These are phyloP conservation scores for Trichosporon ovoides DNA, from an alignment of 1,284 basidiomycete genomes.

Conservation along the genomic window DNA sequence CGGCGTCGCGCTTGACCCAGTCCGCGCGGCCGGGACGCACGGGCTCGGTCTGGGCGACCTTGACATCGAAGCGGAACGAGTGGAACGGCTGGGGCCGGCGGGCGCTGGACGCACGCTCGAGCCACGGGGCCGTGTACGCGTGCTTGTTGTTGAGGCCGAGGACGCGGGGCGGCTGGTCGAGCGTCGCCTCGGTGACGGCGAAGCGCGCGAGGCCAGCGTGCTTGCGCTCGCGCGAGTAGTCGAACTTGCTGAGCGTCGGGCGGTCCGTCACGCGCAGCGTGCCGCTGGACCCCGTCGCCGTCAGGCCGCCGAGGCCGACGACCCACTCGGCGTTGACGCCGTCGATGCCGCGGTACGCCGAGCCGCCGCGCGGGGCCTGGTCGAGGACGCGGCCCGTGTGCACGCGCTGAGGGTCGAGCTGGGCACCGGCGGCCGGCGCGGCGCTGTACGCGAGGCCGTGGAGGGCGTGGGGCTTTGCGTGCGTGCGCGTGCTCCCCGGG, in stretches of 20 bases:
- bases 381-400: conserved; percentile 22
- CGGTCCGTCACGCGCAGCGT: conserved; percentile 14
- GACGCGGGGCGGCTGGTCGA: conserved; percentile 33
- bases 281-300: conserved; percentile 21
- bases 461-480: conserved; percentile 32
- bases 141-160: conserved; percentile 18
- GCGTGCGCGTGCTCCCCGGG: conserved; percentile 16
- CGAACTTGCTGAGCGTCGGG: conserved; percentile 19
- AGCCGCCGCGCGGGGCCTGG: conserved; percentile 11
- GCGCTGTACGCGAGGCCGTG: conserved; percentile 40
- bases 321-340: conserved; percentile 33
- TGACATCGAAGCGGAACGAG: conserved; percentile 37
- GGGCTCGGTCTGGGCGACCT: conserved; percentile 15
- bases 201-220: conserved; percentile 31
- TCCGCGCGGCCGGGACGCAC: conserved; percentile 5
- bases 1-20: conserved; percentile 16
- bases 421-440: conserved; percentile 13
- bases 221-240: conserved; percentile 29
- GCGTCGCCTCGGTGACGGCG: conserved; percentile 26
- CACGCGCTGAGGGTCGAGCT: conserved; percentile 10
- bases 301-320: conserved; percentile 43
- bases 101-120: conserved; percentile 13
- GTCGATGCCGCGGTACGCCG: conserved; percentile 23
- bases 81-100: conserved; percentile 32
- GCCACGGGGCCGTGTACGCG: conserved; percentile 6